These are phyloP conservation scores for Acer campestre DNA, from an alignment of 345 rosid genomes.

Conservation along the genomic window DNA sequence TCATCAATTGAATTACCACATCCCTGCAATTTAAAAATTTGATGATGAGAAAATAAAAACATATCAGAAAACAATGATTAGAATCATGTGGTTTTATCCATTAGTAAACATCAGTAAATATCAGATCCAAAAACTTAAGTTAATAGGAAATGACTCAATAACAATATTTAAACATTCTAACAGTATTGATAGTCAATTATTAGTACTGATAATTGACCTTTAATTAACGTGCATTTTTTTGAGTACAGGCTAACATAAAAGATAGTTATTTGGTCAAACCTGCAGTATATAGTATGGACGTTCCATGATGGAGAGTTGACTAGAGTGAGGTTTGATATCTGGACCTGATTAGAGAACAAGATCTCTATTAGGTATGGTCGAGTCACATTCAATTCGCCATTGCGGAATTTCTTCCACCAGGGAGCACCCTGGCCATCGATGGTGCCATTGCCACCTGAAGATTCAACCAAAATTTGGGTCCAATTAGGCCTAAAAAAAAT, in stretches of 20 bases:
- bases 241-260: too few relatives aligned
- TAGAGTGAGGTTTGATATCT: slow-evolving; percentile 63
- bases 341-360: slow-evolving; percentile 54
- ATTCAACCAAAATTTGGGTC: background rate
- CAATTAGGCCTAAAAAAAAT: background rate
- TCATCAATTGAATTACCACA: too few relatives aligned
- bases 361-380: slow-evolving; percentile 72
- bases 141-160: too few relatives aligned
- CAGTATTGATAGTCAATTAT: too few relatives aligned
- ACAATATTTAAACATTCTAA: too few relatives aligned
- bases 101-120: too few relatives aligned
- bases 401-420: slow-evolving; percentile 69
- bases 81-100: background rate
- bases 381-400: slow-evolving; percentile 40
- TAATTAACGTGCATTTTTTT: too few relatives aligned
- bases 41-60: too few relatives aligned
- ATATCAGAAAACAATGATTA: background rate
- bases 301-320: slow-evolving; percentile 81
- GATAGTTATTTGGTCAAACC: slow-evolving; percentile 18
- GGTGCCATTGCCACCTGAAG: slow-evolving; percentile 64
- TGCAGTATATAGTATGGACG: slow-evolving; percentile 68
- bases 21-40: too few relatives aligned
- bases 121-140: too few relatives aligned
- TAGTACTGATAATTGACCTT: too few relatives aligned
- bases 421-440: slow-evolving; percentile 64